Evolutionary conservation across 495 filamentous ascomycete species (phyloP), one percentile per base, ranked within the genome.

Genomic region (Tuber umbilicatum): DNA sequence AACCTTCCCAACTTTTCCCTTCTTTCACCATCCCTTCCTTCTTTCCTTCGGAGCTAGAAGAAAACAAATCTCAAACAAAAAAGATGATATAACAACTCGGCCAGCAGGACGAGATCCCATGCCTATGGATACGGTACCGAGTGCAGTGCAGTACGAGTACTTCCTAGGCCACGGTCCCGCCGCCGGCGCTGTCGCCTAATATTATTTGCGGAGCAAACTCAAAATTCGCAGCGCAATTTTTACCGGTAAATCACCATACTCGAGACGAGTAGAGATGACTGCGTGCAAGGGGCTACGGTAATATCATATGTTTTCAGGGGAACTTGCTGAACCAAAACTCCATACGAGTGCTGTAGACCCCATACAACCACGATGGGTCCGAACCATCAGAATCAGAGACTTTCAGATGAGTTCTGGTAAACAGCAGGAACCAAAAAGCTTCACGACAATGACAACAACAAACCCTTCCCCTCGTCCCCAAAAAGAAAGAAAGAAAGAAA

Each of bases 71-170:
- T 64, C 55, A 64, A 64, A 14, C 27, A 27, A 64, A 17, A 17
- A 17, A 10, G 35, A 60, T 35, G 0, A 27, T 64, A 64, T 35
- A 35, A 10, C 14, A 35, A 35, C 31, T 64, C 55, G 55, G 55
- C 27, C 55, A 64, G 31, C 55, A 64, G 55, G 27, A 35, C 55
- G 55, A 64, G 55, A 64, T 64, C 55, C 55, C 55, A 64, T 35
- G 55, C 19, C 55, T 64, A 64, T 31, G 55, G 55, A 64, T 64
- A 17, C 31, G 55, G 55, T 64, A 40, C 39, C 39, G 39, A 40
- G 45, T 50, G 17, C 50, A 10, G 50, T 27, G n/a, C 23, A 55
- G 23, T 27, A n/a, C n/a, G 50, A 55, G 50, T 9, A 27, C 12
- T 14, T 16, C 12, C n/a, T 14, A 60, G 50, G 1, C 50, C n/a